These are phyloP conservation scores for Stephania yunnanensis DNA, from an alignment of 164 flowering plant genomes.

Conservation along the genomic window DNA sequence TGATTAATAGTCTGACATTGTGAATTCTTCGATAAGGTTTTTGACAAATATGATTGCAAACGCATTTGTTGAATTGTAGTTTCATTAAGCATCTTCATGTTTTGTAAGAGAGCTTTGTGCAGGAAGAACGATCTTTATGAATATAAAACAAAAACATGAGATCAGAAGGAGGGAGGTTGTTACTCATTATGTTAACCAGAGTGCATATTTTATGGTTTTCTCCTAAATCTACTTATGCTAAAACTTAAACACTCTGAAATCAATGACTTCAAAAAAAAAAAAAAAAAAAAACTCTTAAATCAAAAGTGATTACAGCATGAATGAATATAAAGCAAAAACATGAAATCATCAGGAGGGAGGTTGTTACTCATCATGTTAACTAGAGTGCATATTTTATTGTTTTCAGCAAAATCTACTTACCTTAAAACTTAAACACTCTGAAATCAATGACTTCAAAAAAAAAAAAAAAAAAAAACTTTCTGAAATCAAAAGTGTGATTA, in stretches of 20 bases:
- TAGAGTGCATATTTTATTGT: neutral
- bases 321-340: no score
- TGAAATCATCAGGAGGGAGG: neutral
- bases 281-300: no score
- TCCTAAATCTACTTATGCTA: neutral
- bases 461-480: no score
- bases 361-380: neutral
- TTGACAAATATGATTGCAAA: neutral
- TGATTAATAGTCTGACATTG: neutral
- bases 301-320: no score
- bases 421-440: neutral
- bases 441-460: neutral
- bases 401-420: neutral
- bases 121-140: no score
- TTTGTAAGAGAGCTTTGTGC: neutral
- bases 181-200: neutral
- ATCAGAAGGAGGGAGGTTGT: neutral
- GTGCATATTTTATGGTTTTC: neutral
- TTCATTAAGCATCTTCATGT: neutral
- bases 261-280: neutral
- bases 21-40: neutral
- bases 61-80: neutral
- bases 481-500: neutral
- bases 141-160: neutral
- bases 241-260: neutral